Percentiles rank a stretch among this genome's conserved stretches.
Evolutionary conservation across 495 filamentous ascomycete species (phyloP).

Genomic region (Aspergillus sparsus): DNA sequence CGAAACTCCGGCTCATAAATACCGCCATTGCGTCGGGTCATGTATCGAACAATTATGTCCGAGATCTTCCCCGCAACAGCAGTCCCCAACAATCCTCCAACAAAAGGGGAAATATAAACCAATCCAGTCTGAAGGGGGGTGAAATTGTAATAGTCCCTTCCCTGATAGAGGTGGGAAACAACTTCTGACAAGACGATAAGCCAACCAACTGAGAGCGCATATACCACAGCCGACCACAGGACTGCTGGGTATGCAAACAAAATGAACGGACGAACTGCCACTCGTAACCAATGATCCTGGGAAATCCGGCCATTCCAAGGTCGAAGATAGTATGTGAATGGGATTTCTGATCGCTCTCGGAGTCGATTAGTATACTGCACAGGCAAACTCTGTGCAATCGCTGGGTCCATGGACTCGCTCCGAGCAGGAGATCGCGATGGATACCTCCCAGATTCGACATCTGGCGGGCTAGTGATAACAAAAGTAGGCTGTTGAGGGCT

Average conservation of each 20-base stretch:
- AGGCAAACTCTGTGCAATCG: constrained; percentile 25
- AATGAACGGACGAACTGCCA: constrained; percentile 76
- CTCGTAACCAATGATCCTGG: constrained; percentile 76
- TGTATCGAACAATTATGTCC: constrained; percentile 75
- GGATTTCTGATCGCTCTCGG: constrained; percentile 59
- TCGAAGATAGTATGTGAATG: constrained; percentile 69
- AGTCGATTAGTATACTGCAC: constrained; percentile 61
- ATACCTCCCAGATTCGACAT: constrained; percentile 29
- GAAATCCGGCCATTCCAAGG: constrained; percentile 76
- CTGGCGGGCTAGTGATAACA: constrained; percentile 15
- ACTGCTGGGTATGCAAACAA: constrained; percentile 86
- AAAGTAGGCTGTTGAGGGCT: constrained; percentile 15
- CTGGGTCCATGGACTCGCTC: constrained; percentile 36
- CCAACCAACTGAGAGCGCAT: constrained; percentile 91
- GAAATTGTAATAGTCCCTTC: constrained; percentile 70
- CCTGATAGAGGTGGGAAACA: constrained; percentile 74
- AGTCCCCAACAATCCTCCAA: constrained; percentile 87
- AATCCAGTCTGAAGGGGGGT: constrained; percentile 77
- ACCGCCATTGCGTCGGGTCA: constrained; percentile 84
- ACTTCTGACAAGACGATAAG: constrained; percentile 92
- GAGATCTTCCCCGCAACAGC: constrained; percentile 87
- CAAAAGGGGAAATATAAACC: constrained; percentile 85
- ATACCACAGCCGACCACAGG: constrained; percentile 86
- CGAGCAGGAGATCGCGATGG: constrained; percentile 32
- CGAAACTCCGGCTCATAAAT: constrained; percentile 96